Conservation (phyloP, 768 basidiomycete species). For the Amanita exitialis region DNA sequence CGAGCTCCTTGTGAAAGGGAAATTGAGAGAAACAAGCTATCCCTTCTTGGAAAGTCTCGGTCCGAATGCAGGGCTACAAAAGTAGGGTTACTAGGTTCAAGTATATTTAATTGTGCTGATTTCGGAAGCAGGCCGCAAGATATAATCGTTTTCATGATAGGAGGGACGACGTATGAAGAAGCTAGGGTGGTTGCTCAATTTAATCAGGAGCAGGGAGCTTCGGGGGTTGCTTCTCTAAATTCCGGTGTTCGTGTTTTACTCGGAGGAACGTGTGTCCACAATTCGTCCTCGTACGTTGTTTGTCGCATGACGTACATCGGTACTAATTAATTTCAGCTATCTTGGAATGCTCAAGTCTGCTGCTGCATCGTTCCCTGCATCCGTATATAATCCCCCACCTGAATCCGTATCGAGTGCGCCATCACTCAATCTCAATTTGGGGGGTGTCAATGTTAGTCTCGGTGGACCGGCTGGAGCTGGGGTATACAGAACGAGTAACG, state of each 20-base stretch:
- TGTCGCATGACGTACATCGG: constrained; percentile 3
- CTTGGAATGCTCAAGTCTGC: constrained; percentile 82
- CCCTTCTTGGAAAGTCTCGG: constrained; percentile 72
- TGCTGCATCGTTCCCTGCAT: constrained; percentile 46
- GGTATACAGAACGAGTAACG: constrained; percentile 74
- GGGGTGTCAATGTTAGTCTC: constrained; percentile 87
- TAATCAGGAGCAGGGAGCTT: constrained; percentile 66
- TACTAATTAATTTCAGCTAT: constrained; percentile 40
- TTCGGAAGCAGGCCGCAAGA: constrained; percentile 68
- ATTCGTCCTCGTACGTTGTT: constrained; percentile 69
- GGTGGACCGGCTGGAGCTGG: constrained; percentile 81
- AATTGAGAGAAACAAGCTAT: constrained; percentile 80
- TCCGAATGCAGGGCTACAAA: constrained; percentile 59
- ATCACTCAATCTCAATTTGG: constrained; percentile 84
- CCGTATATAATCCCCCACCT: constrained; percentile 67
- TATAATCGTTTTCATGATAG: constrained; percentile 93
- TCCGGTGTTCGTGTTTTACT: constrained; percentile 73
- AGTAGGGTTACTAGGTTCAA: constrained; percentile 27
- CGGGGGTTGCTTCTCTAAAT: constrained; percentile 34
- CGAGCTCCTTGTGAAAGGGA: constrained; percentile 80
- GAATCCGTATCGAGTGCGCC: constrained; percentile 68
- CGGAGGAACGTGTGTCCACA: constrained; percentile 93
- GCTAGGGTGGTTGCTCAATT: constrained; percentile 75
- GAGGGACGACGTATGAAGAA: constrained; percentile 95
- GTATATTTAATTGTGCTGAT: background rate